Percentiles rank a stretch among this genome's conserved stretches.
Conservation (phyloP, 2,329 filamentous ascomycete species). For the Aspergillus ustus region DNA sequence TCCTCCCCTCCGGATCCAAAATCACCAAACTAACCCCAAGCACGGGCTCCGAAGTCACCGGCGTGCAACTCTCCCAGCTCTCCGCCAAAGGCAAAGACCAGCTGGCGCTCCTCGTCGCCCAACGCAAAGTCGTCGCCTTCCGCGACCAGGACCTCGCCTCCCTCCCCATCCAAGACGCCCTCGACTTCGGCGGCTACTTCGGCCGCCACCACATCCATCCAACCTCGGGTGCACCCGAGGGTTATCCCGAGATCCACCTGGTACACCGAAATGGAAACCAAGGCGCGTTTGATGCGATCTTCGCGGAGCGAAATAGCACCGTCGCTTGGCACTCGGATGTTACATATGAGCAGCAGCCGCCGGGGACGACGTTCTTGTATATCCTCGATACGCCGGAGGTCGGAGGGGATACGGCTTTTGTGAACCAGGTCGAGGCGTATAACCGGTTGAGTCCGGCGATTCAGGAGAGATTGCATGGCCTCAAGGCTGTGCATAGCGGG, state of each 20-base stretch:
- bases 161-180: slow-evolving; percentile 69
- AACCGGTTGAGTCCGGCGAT: slow-evolving; percentile 76
- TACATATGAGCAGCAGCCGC: slow-evolving; percentile 82
- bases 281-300: slow-evolving; percentile 62
- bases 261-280: slow-evolving; percentile 72
- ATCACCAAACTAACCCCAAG: slow-evolving; percentile 37
- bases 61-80: slow-evolving; percentile 37
- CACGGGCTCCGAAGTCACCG: slow-evolving; percentile 42
- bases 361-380: slow-evolving; percentile 88
- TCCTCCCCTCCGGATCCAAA: slow-evolving; percentile 34
- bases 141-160: slow-evolving; percentile 69
- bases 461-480: slow-evolving; percentile 75
- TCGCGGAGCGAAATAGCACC: slow-evolving; percentile 71
- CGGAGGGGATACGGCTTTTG: slow-evolving; percentile 83
- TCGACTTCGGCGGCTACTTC: slow-evolving; percentile 74
- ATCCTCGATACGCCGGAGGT: slow-evolving; percentile 76
- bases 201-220: slow-evolving; percentile 82
- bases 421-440: slow-evolving; percentile 78
- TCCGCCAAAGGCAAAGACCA: slow-evolving; percentile 36
- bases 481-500: slow-evolving; percentile 78
- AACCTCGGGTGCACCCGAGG: slow-evolving; percentile 72
- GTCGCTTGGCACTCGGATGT: slow-evolving; percentile 88
- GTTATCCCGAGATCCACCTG: slow-evolving; percentile 73
- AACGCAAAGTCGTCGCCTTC: slow-evolving; percentile 39
- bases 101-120: slow-evolving; percentile 39